Base-by-base conservation (phyloP, 441 rosid genomes). In the Viola pubescens region DNA sequence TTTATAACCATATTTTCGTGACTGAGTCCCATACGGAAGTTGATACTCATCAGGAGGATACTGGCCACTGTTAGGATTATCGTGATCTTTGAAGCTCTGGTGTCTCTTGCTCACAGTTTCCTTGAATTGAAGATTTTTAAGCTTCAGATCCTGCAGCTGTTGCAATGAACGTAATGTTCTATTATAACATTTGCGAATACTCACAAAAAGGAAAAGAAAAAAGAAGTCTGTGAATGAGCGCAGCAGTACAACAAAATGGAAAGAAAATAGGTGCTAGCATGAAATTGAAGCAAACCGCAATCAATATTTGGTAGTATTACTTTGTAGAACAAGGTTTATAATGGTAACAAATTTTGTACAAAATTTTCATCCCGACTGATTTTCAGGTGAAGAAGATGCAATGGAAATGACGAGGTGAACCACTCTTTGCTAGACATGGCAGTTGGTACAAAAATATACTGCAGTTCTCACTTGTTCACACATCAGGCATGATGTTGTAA, bases 81-180 rank as follows among this genome's bases (percentile, higher is more conserved):
- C 61, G 40, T 54, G 56, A 56, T 59, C 75, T 75, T 62, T 65
- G 38, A 58, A 65, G 62, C 65, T 64, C 76, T 75, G 26, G 9
- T 4, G 10, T 6, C 63, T 73, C 64, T 77, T 79, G 13, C 77
- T 64, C 37, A 16, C 62, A 69, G 48, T 70, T 74, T 76, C 77
- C 66, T 77, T 83, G 6, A 87, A 54, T 56, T 50, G 66, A 37
- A 75, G 67, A 75, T 84, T 87, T 69, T 91, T 90, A 39, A 56
- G 54, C 74, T 80, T 82, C 53, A 85, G 61, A 69, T 41, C 75
- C 58, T 46, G 79, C 74, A 84, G 54, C 97, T 91, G 80, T 45
- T 34, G 50, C 2, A 56, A 58, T 3, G 9, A 9, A 47, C 1
- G 13, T 12, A 50, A 46, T 26, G 16, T 52, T 46, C 26, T 59